These are phyloP conservation scores for Pneumocystis carinii DNA, from an alignment of 1,139 yeast species.

Conservation along the genomic window DNA sequence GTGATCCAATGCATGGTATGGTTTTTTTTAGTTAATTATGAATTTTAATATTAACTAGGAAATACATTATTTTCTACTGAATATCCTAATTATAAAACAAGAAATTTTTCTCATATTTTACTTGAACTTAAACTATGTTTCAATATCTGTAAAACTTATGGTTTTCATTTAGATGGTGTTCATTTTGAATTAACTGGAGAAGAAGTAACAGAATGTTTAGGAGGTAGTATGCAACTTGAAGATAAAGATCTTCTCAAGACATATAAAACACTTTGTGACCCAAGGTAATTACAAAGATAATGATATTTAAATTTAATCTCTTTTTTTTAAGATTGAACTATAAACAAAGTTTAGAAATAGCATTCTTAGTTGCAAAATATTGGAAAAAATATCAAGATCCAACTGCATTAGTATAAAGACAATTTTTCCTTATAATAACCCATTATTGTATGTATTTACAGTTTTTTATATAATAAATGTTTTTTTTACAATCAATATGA, in stretches of 20 bases:
- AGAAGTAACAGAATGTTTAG: slow-evolving; percentile 32
- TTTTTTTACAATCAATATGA: too few relatives aligned
- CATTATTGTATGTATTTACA: too few relatives aligned
- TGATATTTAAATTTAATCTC: neutral
- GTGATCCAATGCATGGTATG: slow-evolving; percentile 22
- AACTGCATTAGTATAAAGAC: neutral
- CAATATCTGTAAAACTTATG: slow-evolving; percentile 24
- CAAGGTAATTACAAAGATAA: slow-evolving; percentile 18
- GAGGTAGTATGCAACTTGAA: slow-evolving; percentile 29
- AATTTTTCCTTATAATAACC: neutral
- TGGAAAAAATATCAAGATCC: neutral
- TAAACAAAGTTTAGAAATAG: slow-evolving; percentile 29
- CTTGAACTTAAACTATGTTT: slow-evolving; percentile 27
- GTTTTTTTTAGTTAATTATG: slow-evolving; percentile 28
- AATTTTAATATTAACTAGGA: slow-evolving; percentile 16
- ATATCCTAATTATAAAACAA: slow-evolving; percentile 27
- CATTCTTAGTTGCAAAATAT: slow-evolving; percentile 28
- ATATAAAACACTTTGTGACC: slow-evolving; percentile 33
- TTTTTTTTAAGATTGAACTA: slow-evolving; percentile 19
- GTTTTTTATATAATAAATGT: too few relatives aligned
- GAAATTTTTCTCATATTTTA: slow-evolving; percentile 31
- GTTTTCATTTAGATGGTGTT: slow-evolving; percentile 27
- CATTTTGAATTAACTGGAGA: slow-evolving; percentile 33
- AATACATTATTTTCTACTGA: slow-evolving; percentile 29
- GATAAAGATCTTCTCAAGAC: slow-evolving; percentile 29